A percentile compares a stretch with the other conserved stretches of the same genome.
These are phyloP conservation scores for Jasminum sambac DNA, from an alignment of 257 asterid genomes.

Conservation along the genomic window DNA sequence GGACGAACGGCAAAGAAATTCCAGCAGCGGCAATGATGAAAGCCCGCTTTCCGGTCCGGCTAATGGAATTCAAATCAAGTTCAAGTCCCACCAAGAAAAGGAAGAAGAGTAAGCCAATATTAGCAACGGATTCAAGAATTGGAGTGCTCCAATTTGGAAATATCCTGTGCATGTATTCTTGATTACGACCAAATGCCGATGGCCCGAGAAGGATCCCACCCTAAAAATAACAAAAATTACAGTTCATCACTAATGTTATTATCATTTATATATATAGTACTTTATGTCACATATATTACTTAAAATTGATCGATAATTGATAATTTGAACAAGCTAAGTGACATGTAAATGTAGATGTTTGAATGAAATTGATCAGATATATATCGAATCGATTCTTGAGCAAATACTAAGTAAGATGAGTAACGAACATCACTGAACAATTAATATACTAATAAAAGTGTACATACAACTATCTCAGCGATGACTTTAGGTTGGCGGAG, in stretches of 20 bases:
- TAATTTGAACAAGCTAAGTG: too few relatives aligned
- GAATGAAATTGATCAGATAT: too few relatives aligned
- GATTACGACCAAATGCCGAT: conserved; percentile 49
- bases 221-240: conserved; percentile 32
- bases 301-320: too few relatives aligned
- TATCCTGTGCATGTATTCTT: conserved; percentile 37
- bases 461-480: conserved; percentile 55
- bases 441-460: background rate
- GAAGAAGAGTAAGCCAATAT: conserved; percentile 58
- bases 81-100: conserved; percentile 67
- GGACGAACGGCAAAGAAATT: conserved; percentile 39
- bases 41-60: conserved; percentile 44
- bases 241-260: too few relatives aligned
- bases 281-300: too few relatives aligned
- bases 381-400: too few relatives aligned
- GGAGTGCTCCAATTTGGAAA: conserved; percentile 65
- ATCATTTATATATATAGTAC: too few relatives aligned
- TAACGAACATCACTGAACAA: background rate
- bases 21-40: conserved; percentile 56
- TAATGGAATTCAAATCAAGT: conserved; percentile 49
- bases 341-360: too few relatives aligned
- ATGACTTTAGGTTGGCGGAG: conserved; percentile 64
- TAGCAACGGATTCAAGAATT: conserved; percentile 51
- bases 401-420: background rate
- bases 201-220: conserved; percentile 68